Base-by-base conservation (phyloP, 139 green algal genomes). In the Picochlorum sp. region DNA sequence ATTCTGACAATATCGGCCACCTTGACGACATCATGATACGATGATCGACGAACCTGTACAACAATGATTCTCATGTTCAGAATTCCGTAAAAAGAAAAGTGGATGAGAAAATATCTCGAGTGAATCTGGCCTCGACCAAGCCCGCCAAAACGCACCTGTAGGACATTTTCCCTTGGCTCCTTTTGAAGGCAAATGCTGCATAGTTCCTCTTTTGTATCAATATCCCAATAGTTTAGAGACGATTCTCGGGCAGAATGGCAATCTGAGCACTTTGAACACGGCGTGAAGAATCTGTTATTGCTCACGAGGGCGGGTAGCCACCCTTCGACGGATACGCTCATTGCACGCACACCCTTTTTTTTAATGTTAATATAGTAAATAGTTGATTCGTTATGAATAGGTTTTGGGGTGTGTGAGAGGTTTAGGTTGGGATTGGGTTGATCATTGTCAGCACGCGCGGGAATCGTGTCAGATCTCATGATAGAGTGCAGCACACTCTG, bases 21-120 rank as follows among this genome's bases (percentile, higher is more conserved):
- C 47, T 86, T 85, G 31, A 95, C 84, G 2, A 90, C 88, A 57
- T 95, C 86, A 38, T 95, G 86, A 71, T 95, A 95, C 8, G 80
- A 86, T 67, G 59, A 76, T 47, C 82, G 81, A 11, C 82, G 76
- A 3, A 88, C 73, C 75, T 88, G 78, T 23, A 26, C 20, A 34
- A 59, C 18, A 15, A 21, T 34, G n/a, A 28, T 28, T 28, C 4
- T 30, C 28, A 4, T 30, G 28, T 14, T 59, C 23, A 59, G 23
- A 59, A 15, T 30, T 38, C 26, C 26, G 21, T 59, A 30, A 18
- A 59, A n/a, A 59, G n/a, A 54, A 20, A 20, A 9, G 2, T 26
- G 47, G 34, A 41, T 41, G 34, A 41, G 34, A 41, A 41, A 41
- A 54, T 26, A 54, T 21, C 24, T 23, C 9, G 59, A 38, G 8